These are phyloP conservation scores for Mycena albidolilacea DNA, from an alignment of 768 basidiomycete genomes.

Conservation along the genomic window DNA sequence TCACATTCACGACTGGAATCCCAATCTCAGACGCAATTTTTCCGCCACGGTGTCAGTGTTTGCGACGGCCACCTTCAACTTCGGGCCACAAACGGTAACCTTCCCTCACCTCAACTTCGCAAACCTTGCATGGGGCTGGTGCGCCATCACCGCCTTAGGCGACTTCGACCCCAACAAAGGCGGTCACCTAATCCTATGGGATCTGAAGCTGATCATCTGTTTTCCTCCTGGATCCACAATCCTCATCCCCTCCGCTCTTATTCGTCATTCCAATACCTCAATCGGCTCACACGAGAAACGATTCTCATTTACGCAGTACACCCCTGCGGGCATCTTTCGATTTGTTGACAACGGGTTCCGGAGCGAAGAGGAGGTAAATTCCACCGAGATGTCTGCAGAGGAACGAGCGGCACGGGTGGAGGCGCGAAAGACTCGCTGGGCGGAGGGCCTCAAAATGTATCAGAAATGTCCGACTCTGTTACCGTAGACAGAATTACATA, in stretches of 20 bases:
- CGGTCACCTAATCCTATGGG: conserved; percentile 46
- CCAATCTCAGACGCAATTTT: background rate
- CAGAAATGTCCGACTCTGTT: too few relatives aligned
- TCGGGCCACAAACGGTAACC: conserved; percentile 41
- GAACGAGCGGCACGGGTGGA: background rate
- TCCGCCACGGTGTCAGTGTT: conserved; percentile 34
- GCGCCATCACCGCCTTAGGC: conserved; percentile 46
- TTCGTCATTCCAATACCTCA: conserved; percentile 24
- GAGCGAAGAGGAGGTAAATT: background rate
- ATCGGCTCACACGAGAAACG: conserved; percentile 26
- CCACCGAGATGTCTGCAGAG: background rate
- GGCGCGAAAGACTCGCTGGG: background rate
- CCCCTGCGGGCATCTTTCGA: background rate
- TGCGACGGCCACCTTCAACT: conserved; percentile 46
- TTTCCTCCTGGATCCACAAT: conserved; percentile 28
- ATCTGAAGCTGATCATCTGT: conserved; percentile 41
- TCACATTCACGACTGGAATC: background rate
- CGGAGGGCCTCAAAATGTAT: background rate
- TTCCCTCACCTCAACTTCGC: conserved; percentile 43
- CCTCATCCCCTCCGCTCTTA: conserved; percentile 44
- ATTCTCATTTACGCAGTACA: conserved; percentile 40
- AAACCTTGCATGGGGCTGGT: conserved; percentile 48
- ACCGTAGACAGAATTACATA: too few relatives aligned
- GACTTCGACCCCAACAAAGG: conserved; percentile 41
- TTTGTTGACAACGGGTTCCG: background rate